Evolutionary conservation across 2,329 filamentous ascomycete species (phyloP).

Genomic region (Ceratocystiopsis minuta): DNA sequence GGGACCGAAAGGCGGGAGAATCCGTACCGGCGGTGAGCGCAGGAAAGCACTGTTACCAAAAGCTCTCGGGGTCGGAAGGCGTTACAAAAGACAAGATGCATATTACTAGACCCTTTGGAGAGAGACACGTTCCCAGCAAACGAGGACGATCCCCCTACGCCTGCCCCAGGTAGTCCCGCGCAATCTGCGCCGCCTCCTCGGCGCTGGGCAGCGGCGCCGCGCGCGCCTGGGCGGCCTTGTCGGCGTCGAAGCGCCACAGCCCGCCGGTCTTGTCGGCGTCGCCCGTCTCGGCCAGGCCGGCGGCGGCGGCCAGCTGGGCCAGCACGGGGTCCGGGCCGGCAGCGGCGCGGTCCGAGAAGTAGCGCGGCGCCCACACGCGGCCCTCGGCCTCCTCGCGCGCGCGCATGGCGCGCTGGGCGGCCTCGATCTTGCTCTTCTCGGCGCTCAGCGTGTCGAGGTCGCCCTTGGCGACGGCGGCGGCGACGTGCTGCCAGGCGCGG

Average conservation of each 20-base stretch:
- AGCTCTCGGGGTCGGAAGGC: too few relatives aligned
- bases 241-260: constrained; percentile 36
- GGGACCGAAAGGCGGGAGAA: too few relatives aligned
- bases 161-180: constrained; percentile 19
- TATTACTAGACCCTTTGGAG: too few relatives aligned
- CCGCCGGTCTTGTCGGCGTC: constrained; percentile 44
- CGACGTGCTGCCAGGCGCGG: constrained; percentile 75
- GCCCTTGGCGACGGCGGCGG: constrained; percentile 57
- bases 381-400: constrained; percentile 58
- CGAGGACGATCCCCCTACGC: constrained; percentile 3
- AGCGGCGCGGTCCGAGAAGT: constrained; percentile 45
- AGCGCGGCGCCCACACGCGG: constrained; percentile 63
- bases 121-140: too few relatives aligned
- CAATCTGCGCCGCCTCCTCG: constrained; percentile 18
- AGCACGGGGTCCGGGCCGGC: constrained; percentile 27
- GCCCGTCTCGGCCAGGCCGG: constrained; percentile 30
- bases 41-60: too few relatives aligned
- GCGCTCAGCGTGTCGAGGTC: constrained; percentile 65
- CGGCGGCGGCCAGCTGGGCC: constrained; percentile 23
- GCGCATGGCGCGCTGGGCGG: constrained; percentile 59
- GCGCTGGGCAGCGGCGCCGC: constrained; percentile 14
- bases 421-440: constrained; percentile 83
- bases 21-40: too few relatives aligned
- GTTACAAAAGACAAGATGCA: too few relatives aligned
- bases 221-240: constrained; percentile 25